Base-by-base conservation (phyloP, 495 filamentous ascomycete species). In the Penicillium malachiteum region DNA sequence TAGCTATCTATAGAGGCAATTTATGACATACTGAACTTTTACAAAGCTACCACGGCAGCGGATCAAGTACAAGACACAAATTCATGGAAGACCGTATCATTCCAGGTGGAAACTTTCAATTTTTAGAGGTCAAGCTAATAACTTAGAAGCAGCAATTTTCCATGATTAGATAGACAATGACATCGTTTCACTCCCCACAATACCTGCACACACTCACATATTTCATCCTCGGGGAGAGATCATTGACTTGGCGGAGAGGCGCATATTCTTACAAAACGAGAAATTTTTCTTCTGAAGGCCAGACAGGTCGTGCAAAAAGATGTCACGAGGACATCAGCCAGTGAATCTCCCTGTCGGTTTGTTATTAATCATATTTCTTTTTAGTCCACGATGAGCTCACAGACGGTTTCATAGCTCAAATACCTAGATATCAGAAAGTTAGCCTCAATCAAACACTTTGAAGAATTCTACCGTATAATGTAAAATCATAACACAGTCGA, bases 401-500 rank as follows among this genome's bases (percentile, higher is more conserved):
- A 5, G 8, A 11, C 5, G 10, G 7, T 34, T 14, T 30, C 31
- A 2, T 17, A 47, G 44, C 44, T 26, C 2, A 47, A n/a, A 8
- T 34, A n/a, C 7, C 14, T 47, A 14, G 44, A 47, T 34, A 47
- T 47, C 31, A 17, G 4, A 30, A n/a, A 7, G 30, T 56, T 58
- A 17, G 26, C 38, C 2, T 7, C 7, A 14, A 31, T 52, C 12
- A 37, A 52, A 33, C 4, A 18, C 1, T 44, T 52, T 14, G 18
- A 9, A 11, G 3, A 17, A n/a, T 52, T 18, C 35, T 31, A 8
- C 5, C 42, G 52, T 11, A 14, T 48, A 5, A 47, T 47, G 43
- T 54, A 54, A 33, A 54, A 54, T 30, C 52, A 48, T 12, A 48
- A 54, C 17, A 54, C 42, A 6, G 16, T 54, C 13, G 43, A 54